Evolutionary conservation across 345 rosid genomes (phyloP).

Genomic region (Rhizophora mangle): DNA sequence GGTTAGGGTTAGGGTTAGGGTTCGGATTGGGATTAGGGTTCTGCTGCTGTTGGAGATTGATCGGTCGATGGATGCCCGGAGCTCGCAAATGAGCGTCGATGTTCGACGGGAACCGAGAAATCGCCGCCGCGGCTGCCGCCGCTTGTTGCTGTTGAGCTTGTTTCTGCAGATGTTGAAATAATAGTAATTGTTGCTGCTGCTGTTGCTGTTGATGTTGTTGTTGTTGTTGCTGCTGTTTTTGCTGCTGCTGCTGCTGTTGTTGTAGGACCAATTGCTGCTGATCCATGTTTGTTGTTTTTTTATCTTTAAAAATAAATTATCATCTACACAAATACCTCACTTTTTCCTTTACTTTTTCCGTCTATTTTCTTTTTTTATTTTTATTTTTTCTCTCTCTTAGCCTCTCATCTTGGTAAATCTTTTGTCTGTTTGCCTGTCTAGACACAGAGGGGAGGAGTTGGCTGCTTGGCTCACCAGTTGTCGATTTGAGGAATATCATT

Average conservation of each 20-base stretch:
- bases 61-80: slow-evolving; percentile 49
- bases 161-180: slow-evolving; percentile 54
- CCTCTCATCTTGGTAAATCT: no score
- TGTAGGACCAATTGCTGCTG: slow-evolving; percentile 35
- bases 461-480: no score
- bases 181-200: slow-evolving; percentile 62
- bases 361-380: no score
- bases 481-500: no score
- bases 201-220: slow-evolving; percentile 52
- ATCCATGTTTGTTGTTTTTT: slow-evolving; percentile 15
- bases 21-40: slow-evolving; percentile 31
- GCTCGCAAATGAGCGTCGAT: slow-evolving; percentile 77
- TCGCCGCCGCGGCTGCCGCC: slow-evolving; percentile 55
- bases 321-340: no score
- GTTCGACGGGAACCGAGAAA: slow-evolving; percentile 91
- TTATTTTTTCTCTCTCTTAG: no score
- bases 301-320: not conserved
- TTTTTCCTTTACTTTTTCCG: no score
- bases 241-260: slow-evolving; percentile 35
- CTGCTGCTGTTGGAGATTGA: slow-evolving; percentile 31
- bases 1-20: slow-evolving; percentile 30
- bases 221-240: slow-evolving; percentile 29
- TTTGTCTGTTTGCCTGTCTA: no score
- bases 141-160: slow-evolving; percentile 40
- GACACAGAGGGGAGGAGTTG: no score